A percentile compares a stretch with the other conserved stretches of the same genome.
These are phyloP conservation scores for Oldenlandia corymbosa DNA, from an alignment of 257 asterid species.

Conservation along the genomic window DNA sequence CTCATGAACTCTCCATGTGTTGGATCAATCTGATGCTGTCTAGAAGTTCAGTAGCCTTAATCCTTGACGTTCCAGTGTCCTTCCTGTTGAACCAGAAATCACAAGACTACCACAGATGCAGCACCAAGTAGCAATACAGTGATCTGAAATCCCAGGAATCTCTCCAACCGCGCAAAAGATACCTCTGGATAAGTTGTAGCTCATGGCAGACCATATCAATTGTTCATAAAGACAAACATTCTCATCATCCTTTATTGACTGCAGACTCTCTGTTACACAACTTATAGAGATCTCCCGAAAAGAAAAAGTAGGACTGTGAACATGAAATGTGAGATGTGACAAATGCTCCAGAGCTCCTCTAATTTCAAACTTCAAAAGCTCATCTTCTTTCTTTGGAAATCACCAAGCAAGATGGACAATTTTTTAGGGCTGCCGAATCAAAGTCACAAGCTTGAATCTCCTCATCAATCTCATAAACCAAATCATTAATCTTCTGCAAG, in stretches of 20 bases:
- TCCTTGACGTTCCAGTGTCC: not conserved
- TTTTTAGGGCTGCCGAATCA: not conserved
- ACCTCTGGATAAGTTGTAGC: not conserved
- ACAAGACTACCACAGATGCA: not conserved
- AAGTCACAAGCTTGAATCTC: not conserved
- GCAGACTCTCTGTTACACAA: not conserved
- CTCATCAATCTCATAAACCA: not conserved
- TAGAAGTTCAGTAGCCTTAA: not conserved
- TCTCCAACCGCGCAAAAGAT: too few species aligned
- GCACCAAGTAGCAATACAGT: not conserved
- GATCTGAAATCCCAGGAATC: too few species aligned
- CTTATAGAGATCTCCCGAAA: too few species aligned
- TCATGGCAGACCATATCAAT: not conserved
- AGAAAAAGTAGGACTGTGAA: not conserved
- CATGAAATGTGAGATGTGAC: not conserved
- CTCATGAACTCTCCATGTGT: not conserved
- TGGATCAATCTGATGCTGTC: not conserved
- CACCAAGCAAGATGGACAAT: not conserved
- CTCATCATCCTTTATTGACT: not conserved
- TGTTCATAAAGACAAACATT: not conserved
- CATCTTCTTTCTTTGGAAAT: not conserved
- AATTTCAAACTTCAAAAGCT: not conserved
- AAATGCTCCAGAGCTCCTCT: not conserved
- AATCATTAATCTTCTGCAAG: not conserved
- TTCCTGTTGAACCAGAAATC: constrained; percentile 3